Conservation (phyloP, 257 asterid genomes). For the Solanum dulcamara region DNA sequence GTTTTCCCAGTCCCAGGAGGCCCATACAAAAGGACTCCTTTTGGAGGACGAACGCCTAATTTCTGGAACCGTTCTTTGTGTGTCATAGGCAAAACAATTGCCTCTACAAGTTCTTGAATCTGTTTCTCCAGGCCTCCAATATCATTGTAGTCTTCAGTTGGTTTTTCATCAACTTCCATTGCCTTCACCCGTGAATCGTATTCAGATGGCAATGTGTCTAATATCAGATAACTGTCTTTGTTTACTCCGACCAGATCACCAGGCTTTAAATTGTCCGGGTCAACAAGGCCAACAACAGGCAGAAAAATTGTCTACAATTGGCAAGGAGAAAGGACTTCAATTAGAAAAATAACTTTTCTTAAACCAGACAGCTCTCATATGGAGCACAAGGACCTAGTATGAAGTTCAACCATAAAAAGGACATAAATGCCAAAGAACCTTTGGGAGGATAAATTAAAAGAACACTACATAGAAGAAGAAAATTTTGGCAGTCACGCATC, state of each 20-base stretch:
- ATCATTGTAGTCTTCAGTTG: slow-evolving; percentile 93
- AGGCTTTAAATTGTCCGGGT: slow-evolving; percentile 84
- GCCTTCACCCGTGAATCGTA: slow-evolving; percentile 97
- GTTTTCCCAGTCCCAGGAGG: slow-evolving; percentile 91
- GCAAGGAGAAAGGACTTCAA: background rate
- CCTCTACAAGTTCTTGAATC: slow-evolving; percentile 89
- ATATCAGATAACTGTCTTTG: slow-evolving; percentile 87
- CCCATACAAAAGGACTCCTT: slow-evolving; percentile 74
- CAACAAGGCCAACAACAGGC: slow-evolving; percentile 90
- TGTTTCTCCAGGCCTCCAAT: slow-evolving; percentile 94
- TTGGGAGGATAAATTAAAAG: background rate
- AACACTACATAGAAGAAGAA: background rate
- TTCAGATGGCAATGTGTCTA: slow-evolving; percentile 93
- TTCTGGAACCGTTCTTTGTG: slow-evolving; percentile 76
- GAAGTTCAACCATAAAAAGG: background rate
- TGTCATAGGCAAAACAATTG: slow-evolving; percentile 81
- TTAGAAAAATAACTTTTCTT: background rate
- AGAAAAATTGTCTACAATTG: slow-evolving; percentile 75
- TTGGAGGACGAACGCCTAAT: slow-evolving; percentile 73
- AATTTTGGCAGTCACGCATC: background rate
- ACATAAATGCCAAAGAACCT: background rate
- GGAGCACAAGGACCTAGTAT: background rate
- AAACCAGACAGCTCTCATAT: background rate
- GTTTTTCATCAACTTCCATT: slow-evolving; percentile 97
- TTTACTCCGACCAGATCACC: slow-evolving; percentile 97